Base-by-base conservation (phyloP, 2,329 filamentous ascomycete species). In the Intubia oerlemansii region DNA sequence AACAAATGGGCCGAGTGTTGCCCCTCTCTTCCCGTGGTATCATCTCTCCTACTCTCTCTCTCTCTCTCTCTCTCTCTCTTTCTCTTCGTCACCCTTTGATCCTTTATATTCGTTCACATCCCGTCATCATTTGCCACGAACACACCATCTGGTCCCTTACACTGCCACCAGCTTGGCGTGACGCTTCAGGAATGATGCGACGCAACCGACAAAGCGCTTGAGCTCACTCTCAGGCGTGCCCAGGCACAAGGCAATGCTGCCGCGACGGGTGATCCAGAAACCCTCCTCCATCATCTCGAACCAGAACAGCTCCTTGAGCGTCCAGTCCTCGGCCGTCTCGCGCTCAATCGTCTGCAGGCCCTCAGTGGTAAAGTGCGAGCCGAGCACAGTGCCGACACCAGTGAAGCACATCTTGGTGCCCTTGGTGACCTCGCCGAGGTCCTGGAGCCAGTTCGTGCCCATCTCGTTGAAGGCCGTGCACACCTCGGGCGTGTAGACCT, bases 121-220 rank as follows among this genome's bases (percentile, higher is more conserved):
- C n/a, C n/a, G n/a, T n/a, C n/a, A n/a, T n/a, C n/a, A n/a, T n/a
- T n/a, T n/a, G n/a, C n/a, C n/a, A n/a, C n/a, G n/a, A n/a, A n/a
- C n/a, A n/a, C n/a, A n/a, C n/a, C n/a, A n/a, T n/a, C n/a, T n/a
- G 18, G 18, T 25, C 16, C 21, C 17, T 18, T 17, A 19, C 14
- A 34, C 27, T n/a, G 29, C 14, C 27, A 34, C 32, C 24, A 34
- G 24, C n/a, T 9, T 17, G 4, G 29, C 32, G 24, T 34, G 27
- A n/a, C 32, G 29, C 29, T 29, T 16, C 17, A 34, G 17, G 15
- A 34, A 34, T 2, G 25, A 26, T 2, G 24, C 27, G 7, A 34
- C 32, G 21, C 31, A 33, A 10, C 9, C 62, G 59, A 44, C 66
- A 39, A 66, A 58, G 41, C 54, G 62, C 12, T 69, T 25, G 20